These are phyloP conservation scores for Xylariaceae sp. DNA, from an alignment of 2,329 filamentous ascomycete genomes.

Conservation along the genomic window DNA sequence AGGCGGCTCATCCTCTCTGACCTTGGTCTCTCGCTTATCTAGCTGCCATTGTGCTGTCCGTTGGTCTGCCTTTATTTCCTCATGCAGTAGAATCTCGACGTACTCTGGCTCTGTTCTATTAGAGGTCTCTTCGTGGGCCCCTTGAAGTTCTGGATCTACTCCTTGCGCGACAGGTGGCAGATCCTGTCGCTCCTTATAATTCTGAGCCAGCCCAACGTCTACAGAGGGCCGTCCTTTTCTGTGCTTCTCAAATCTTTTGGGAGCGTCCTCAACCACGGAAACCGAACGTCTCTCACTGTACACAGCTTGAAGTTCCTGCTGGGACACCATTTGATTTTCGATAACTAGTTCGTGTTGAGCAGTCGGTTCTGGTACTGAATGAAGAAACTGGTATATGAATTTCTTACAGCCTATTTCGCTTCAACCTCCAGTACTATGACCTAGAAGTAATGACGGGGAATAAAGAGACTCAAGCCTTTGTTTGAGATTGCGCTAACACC, in stretches of 20 bases:
- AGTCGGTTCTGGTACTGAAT: neutral
- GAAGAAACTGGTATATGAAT: neutral
- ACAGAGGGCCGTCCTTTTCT: conserved; percentile 16
- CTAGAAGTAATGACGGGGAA: neutral
- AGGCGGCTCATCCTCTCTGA: neutral
- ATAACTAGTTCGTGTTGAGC: neutral
- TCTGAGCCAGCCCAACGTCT: conserved; percentile 17
- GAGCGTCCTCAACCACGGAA: neutral
- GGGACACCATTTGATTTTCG: neutral
- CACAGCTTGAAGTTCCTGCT: neutral
- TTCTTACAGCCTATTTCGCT: neutral
- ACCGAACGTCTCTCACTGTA: neutral
- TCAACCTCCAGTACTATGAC: neutral
- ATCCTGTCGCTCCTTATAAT: conserved; percentile 4
- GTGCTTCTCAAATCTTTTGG: neutral
- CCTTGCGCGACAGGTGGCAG: conserved; percentile 11
- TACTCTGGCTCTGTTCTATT: neutral
- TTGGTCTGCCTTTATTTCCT: neutral
- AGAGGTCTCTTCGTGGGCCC: neutral
- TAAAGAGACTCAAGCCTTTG: conserved; percentile 10
- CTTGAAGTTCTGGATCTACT: neutral
- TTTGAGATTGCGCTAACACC: neutral
- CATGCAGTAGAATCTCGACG: neutral
- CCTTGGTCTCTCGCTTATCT: neutral
- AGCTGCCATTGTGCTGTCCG: neutral